phyloP scores from a whole-genome alignment of 1,284 basidiomycete genomes.

The Fomitopsis palustris region DNA sequence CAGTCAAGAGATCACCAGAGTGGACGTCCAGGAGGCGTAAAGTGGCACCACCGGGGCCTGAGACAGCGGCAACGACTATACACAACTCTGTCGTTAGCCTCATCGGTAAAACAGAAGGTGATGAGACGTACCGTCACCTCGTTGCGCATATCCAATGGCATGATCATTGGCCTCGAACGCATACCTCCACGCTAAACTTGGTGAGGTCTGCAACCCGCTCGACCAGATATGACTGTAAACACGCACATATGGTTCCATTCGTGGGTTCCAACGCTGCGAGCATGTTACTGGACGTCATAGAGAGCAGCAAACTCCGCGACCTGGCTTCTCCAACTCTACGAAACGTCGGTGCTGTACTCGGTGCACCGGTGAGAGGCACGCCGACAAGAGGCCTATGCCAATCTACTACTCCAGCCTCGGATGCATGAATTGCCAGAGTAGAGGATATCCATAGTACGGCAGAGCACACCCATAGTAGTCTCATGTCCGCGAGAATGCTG shows the following conservation, averaged over 20 bases:
- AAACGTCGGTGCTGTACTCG: conserved; percentile 53
- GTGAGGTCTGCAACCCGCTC: conserved; percentile 7
- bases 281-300: conserved; percentile 75
- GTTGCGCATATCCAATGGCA: conserved; percentile 66
- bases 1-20: conserved; percentile 69
- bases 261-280: conserved; percentile 73
- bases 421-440: conserved; percentile 46
- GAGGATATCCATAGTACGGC: not conserved
- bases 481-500: not conserved
- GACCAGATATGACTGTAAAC: not conserved
- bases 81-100: not conserved
- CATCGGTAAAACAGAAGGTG: not conserved
- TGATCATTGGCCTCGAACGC: conserved; percentile 64
- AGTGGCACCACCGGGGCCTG: conserved; percentile 70
- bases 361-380: conserved; percentile 51
- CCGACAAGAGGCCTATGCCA: conserved; percentile 82
- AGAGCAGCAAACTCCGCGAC: conserved; percentile 54
- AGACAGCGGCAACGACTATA: conserved; percentile 68
- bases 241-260: conserved; percentile 73
- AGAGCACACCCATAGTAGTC: not conserved
- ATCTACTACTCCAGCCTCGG: conserved; percentile 81
- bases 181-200: conserved; percentile 74
- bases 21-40: conserved; percentile 67
- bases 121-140: conserved; percentile 50
- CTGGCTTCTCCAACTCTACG: conserved; percentile 34